Evolutionary conservation across 371 early-diverging fungal genomes (phyloP), one percentile per base, ranked within the genome.

Genomic region (Amoeboradix gromovi): DNA sequence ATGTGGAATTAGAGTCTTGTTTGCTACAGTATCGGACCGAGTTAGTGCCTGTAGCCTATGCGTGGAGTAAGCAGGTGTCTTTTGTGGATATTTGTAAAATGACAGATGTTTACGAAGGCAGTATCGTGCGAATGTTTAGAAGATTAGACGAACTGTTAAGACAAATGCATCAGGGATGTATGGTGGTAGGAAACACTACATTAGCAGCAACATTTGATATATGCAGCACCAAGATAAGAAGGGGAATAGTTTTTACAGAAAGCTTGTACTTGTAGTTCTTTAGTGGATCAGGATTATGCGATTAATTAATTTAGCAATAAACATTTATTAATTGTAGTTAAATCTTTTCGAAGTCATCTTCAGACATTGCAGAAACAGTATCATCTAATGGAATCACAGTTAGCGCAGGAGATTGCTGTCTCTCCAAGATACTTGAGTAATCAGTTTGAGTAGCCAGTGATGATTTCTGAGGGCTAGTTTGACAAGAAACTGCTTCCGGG

Each of bases 221-320:
- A 77, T 75, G 84, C 28, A 94, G 94, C 71, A 84, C 79, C 71
- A 84, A 87, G 77, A 92, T 98, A 74, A 97, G 97, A 80, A 83
- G 99, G 75, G 99, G 98, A 73, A 98, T 98, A 78, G 90, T 98
- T 32, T 99, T 98, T 82, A 94, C 98, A 12, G 88, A 88, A 29
- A 91, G 91, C 27, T 82, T 98, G 72, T 98, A 96, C 74, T 79
- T 95, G 72, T 95, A 86, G 70, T 68, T 48, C n/a, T n/a, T n/a
- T n/a, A n/a, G n/a, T n/a, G n/a, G n/a, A n/a, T n/a, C n/a, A n/a
- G n/a, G n/a, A n/a, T n/a, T n/a, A n/a, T n/a, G n/a, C n/a, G n/a
- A n/a, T n/a, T n/a, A n/a, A n/a, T n/a, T n/a, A n/a, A n/a, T n/a
- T n/a, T n/a, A n/a, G n/a, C n/a, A n/a, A n/a, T n/a, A n/a, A n/a